Evolutionary conservation across 345 rosid species (phyloP).

Genomic region (Acer saccharum): DNA sequence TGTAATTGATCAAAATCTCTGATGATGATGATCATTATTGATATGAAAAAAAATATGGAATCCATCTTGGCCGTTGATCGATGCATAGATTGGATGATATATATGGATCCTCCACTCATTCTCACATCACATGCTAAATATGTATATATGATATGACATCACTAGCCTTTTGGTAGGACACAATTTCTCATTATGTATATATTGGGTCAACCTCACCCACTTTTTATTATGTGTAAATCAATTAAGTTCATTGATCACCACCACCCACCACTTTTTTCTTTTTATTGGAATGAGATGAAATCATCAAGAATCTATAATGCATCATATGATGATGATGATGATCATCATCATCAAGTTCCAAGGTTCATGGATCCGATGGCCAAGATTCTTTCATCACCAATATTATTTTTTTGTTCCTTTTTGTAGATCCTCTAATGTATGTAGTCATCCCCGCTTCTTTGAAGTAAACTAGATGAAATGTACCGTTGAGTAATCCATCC

Average conservation of each 20-base stretch:
- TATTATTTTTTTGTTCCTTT: too few relatives aligned
- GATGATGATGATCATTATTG: background rate
- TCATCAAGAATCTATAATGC: slow-evolving; percentile 19
- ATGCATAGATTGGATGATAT: background rate
- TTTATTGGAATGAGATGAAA: background rate
- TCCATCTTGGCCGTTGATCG: background rate
- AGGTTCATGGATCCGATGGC: slow-evolving; percentile 12
- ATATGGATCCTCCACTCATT: too few relatives aligned
- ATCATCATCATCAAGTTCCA: slow-evolving; percentile 11
- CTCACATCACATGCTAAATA: background rate
- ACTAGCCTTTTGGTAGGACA: background rate
- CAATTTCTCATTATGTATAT: too few relatives aligned
- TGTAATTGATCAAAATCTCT: background rate
- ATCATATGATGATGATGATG: too few relatives aligned
- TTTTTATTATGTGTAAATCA: too few relatives aligned
- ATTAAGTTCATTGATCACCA: background rate
- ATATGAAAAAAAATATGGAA: background rate
- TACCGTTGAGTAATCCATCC: too few relatives aligned
- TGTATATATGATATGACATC: slow-evolving; percentile 13
- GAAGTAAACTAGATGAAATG: too few relatives aligned
- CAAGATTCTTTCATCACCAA: background rate
- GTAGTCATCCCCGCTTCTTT: too few relatives aligned
- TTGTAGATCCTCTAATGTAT: too few relatives aligned
- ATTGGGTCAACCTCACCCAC: slow-evolving; percentile 7
- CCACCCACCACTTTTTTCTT: background rate